phyloP scores from a whole-genome alignment of 2,329 filamentous ascomycete genomes.

The Ceratocystis eucalypticola region DNA sequence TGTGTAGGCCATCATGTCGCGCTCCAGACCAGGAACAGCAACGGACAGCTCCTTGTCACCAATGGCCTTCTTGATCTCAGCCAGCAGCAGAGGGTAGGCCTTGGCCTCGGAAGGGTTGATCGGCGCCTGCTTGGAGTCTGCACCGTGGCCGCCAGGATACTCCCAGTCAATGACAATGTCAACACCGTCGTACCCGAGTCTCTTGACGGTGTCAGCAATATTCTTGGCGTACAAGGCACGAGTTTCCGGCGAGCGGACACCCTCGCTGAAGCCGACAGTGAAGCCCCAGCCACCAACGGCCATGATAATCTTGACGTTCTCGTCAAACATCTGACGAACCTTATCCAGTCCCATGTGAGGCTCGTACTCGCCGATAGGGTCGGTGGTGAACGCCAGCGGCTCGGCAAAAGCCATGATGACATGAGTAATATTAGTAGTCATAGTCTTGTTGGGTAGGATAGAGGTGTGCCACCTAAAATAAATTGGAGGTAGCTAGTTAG shows the following conservation, averaged over 20 bases:
- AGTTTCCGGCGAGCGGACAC: constrained; percentile 37
- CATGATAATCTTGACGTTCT: constrained; percentile 49
- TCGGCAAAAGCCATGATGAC: constrained; percentile 46
- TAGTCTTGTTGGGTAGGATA: background rate
- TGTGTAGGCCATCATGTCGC: constrained; percentile 57
- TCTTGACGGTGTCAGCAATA: constrained; percentile 47
- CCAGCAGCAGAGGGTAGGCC: constrained; percentile 48
- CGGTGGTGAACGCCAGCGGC: constrained; percentile 36
- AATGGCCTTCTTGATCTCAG: constrained; percentile 43
- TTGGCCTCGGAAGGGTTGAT: constrained; percentile 51
- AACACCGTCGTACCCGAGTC: constrained; percentile 51
- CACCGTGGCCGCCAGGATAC: constrained; percentile 48
- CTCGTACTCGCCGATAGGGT: constrained; percentile 30
- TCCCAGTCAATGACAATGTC: constrained; percentile 18
- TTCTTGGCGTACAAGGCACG: constrained; percentile 49
- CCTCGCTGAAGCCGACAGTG: constrained; percentile 45
- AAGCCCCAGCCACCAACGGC: constrained; percentile 68
- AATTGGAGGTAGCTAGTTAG: background rate
- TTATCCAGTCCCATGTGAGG: constrained; percentile 38
- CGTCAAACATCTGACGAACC: constrained; percentile 30
- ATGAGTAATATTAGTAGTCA: constrained; percentile 33
- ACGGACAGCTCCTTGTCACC: constrained; percentile 46
- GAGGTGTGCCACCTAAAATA: background rate
- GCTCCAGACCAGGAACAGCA: constrained; percentile 49
- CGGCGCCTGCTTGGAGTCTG: constrained; percentile 27